A percentile compares a stretch with the other conserved stretches of the same genome.
phyloP scores from a whole-genome alignment of 1,284 basidiomycete species.

The Apiotrichum laibachii region DNA sequence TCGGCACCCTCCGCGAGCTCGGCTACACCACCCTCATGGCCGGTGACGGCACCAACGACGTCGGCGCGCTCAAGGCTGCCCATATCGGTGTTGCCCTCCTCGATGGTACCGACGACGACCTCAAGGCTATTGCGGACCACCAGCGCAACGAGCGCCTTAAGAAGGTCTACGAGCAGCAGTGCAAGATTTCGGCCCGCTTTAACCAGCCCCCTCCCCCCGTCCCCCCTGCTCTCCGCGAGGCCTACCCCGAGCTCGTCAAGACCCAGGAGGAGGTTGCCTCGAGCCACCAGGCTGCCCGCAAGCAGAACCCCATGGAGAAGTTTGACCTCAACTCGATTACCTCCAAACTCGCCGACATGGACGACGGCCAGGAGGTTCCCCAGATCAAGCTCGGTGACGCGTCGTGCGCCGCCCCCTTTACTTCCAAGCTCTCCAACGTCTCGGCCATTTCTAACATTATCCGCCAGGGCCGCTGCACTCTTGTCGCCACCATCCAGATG shows the following conservation, averaged over 20 bases:
- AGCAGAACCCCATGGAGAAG: constrained; percentile 87
- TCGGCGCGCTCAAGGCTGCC: constrained; percentile 92
- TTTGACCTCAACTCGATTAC: constrained; percentile 86
- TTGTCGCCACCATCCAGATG: constrained; percentile 97
- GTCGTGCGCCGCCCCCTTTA: constrained; percentile 93
- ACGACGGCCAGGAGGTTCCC: constrained; percentile 81
- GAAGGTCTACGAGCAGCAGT: constrained; percentile 91
- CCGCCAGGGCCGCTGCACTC: constrained; percentile 90
- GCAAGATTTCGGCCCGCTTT: constrained; percentile 81
- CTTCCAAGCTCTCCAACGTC: constrained; percentile 90
- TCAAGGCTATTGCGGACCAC: constrained; percentile 88
- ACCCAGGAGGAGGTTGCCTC: constrained; percentile 75
- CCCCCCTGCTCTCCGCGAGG: constrained; percentile 73
- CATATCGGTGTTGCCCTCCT: constrained; percentile 90
- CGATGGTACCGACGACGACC: constrained; percentile 84
- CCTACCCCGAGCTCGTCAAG: constrained; percentile 84
- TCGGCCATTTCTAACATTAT: constrained; percentile 92
- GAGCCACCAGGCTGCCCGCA: constrained; percentile 63
- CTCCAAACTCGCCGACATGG: constrained; percentile 84
- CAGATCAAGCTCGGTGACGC: constrained; percentile 97
- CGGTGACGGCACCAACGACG: constrained; percentile 95
- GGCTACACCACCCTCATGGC: constrained; percentile 93
- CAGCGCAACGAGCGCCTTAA: constrained; percentile 83
- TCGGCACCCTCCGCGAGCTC: constrained; percentile 78
- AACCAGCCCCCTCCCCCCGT: constrained; percentile 88